phyloP scores from a whole-genome alignment of 179 eudicot genomes.

The Silene coronaria region DNA sequence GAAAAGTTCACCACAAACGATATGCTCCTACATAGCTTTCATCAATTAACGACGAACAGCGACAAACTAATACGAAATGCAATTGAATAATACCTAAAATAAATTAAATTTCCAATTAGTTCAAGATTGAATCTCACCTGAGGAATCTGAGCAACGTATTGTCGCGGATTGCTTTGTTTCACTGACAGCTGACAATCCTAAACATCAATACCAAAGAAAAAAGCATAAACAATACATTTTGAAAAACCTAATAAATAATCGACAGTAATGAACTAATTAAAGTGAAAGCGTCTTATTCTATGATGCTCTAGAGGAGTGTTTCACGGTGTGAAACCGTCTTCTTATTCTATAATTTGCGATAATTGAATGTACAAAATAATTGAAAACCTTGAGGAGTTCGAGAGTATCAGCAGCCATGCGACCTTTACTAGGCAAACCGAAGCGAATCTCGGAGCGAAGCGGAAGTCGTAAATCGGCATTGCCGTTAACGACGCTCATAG shows the following conservation, averaged over 20 bases:
- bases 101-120: neutral
- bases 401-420: constrained; percentile 88
- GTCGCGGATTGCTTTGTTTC: constrained; percentile 85
- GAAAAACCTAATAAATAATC: neutral
- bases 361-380: neutral
- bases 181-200: constrained; percentile 95
- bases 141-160: constrained; percentile 93
- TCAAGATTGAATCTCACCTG: constrained; percentile 42
- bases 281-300: too few relatives aligned
- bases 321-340: too few relatives aligned
- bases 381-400: constrained; percentile 72
- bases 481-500: constrained; percentile 38
- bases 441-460: constrained; percentile 56
- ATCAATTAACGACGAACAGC: too few relatives aligned
- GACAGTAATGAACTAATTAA: too few relatives aligned
- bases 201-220: constrained; percentile 8
- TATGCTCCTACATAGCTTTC: too few relatives aligned
- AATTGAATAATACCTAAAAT: neutral
- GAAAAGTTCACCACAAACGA: too few relatives aligned
- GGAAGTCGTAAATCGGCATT: constrained; percentile 29
- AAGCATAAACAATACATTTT: neutral
- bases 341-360: too few relatives aligned
- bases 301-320: too few relatives aligned
- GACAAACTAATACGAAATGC: neutral
- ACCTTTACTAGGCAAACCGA: constrained; percentile 99